phyloP scores from a whole-genome alignment of 2,329 filamentous ascomycete genomes.

The Fusarium odoratissimum region DNA sequence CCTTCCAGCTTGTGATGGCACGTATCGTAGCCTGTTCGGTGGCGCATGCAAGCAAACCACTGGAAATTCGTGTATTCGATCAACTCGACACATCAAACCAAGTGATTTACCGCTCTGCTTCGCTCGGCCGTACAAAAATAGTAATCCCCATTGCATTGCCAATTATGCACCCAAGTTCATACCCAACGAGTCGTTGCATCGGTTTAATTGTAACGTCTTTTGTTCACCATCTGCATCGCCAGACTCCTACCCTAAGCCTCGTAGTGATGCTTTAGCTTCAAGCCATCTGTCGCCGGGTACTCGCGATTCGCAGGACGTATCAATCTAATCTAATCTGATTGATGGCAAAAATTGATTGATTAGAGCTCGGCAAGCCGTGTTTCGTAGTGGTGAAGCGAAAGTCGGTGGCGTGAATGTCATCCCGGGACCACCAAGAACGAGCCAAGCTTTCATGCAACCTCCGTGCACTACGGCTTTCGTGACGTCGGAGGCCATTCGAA shows the following conservation, averaged over 20 bases:
- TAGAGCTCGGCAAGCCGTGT: not conserved
- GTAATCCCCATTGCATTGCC: rapidly evolving
- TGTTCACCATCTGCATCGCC: not conserved
- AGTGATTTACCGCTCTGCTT: no score
- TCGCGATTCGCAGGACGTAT: not conserved
- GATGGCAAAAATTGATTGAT: not conserved
- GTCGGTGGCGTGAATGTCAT: not conserved
- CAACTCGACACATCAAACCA: not conserved
- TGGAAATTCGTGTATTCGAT: not conserved
- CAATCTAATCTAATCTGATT: constrained; percentile 32
- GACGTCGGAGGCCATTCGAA: not conserved
- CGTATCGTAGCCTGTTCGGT: rapidly evolving
- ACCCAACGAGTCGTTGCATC: not conserved
- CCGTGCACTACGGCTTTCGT: not conserved
- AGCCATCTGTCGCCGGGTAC: not conserved
- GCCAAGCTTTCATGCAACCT: not conserved
- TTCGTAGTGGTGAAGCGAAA: not conserved
- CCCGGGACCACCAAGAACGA: not conserved
- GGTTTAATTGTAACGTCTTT: not conserved
- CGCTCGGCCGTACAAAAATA: not conserved
- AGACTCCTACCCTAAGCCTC: constrained; percentile 7
- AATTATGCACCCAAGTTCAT: no score
- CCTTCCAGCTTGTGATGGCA: not conserved
- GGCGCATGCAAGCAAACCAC: not conserved
- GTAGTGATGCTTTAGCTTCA: not conserved